Evolutionary conservation across 257 asterid genomes (phyloP).

Genomic region (Nicotiana obtusifolia): DNA sequence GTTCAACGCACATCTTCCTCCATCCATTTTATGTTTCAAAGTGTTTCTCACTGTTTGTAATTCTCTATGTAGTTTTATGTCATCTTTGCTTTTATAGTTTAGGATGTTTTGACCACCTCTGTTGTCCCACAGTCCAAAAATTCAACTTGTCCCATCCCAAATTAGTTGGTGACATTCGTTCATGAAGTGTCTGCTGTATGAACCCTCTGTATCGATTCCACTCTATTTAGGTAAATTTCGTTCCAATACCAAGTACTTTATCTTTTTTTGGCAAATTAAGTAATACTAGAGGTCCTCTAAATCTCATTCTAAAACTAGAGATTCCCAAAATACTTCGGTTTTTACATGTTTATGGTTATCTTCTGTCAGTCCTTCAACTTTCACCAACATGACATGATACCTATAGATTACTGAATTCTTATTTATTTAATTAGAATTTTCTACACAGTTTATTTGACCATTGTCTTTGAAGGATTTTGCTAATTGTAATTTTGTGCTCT

Average conservation of each 20-base stretch:
- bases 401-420: background rate
- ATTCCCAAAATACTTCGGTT: background rate
- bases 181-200: background rate
- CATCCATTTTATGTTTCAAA: background rate
- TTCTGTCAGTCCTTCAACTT: background rate
- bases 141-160: background rate
- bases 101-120: background rate
- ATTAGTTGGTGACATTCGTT: background rate
- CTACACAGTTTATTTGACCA: background rate
- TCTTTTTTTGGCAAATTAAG: background rate
- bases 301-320: background rate
- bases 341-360: constrained; percentile 4
- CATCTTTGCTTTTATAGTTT: background rate
- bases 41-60: background rate
- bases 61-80: background rate
- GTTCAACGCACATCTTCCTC: background rate
- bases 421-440: background rate
- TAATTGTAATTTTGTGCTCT: background rate
- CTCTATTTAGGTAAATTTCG: background rate
- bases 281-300: background rate
- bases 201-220: background rate
- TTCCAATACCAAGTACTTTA: background rate
- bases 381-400: background rate
- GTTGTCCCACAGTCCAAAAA: background rate
- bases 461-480: background rate